phyloP scores from a whole-genome alignment of 2,329 filamentous ascomycete species.

The Cladophialophora exuberans region DNA sequence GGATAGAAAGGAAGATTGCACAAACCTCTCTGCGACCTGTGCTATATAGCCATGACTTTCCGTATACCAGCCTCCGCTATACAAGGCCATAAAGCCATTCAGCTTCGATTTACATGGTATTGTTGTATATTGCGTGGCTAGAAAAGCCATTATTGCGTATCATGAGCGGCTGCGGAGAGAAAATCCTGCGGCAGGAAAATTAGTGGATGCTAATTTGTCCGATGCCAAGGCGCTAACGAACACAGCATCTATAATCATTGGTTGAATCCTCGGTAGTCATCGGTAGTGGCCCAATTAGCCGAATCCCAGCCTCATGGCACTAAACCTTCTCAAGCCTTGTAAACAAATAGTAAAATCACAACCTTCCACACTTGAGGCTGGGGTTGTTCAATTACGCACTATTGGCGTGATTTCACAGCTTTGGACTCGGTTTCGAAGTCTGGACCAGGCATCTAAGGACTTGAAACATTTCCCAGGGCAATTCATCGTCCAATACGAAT shows the following conservation, averaged over 20 bases:
- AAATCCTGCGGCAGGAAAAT: background rate
- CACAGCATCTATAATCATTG: background rate
- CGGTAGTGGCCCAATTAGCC: no score
- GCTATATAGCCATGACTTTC: background rate
- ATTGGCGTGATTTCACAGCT: background rate
- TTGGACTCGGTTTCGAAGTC: no score
- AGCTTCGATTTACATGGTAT: background rate
- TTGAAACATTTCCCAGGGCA: background rate
- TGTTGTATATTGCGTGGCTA: slow-evolving; percentile 5
- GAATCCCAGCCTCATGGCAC: background rate
- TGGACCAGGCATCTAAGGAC: background rate
- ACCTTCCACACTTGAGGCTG: background rate
- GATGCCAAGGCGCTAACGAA: background rate
- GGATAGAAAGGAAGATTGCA: background rate
- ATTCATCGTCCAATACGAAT: background rate
- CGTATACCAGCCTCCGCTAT: slow-evolving; percentile 7
- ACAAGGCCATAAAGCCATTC: background rate
- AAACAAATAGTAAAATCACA: slow-evolving; percentile 1
- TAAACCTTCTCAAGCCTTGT: background rate
- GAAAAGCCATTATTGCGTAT: background rate
- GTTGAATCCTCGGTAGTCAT: background rate
- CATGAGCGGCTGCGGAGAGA: background rate
- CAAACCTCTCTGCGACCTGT: slow-evolving; percentile 2
- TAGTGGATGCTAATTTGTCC: background rate
- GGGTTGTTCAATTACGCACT: background rate